phyloP scores from a whole-genome alignment of 192 early-diverging fungal species.

The Cladochytrium replicatum region DNA sequence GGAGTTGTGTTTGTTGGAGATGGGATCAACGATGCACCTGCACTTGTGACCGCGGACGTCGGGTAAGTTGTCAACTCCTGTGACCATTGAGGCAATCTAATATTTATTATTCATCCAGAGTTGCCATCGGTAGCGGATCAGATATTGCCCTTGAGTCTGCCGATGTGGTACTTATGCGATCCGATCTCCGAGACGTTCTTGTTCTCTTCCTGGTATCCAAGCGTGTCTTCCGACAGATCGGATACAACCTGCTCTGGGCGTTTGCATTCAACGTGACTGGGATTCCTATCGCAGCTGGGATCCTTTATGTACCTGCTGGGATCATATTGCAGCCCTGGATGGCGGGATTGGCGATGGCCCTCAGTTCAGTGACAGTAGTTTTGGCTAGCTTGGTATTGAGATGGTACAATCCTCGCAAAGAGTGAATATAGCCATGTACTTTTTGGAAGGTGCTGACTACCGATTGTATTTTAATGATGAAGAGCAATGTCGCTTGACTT shows the following conservation, averaged over 20 bases:
- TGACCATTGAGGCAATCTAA: conserved; percentile 3
- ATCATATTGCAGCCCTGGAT: conserved; percentile 60
- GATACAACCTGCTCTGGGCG: conserved; percentile 83
- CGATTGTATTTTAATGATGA: no score
- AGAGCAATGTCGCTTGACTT: no score
- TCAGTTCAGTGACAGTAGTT: conserved; percentile 76
- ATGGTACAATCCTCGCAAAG: conserved; percentile 32
- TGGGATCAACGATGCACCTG: conserved; percentile 92
- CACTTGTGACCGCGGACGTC: conserved; percentile 80
- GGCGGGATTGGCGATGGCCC: conserved; percentile 86
- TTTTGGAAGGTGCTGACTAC: background rate
- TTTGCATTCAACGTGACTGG: conserved; percentile 78
- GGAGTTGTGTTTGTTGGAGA: conserved; percentile 89
- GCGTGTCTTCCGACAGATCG: conserved; percentile 66
- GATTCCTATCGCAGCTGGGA: conserved; percentile 85
- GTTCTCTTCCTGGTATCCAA: conserved; percentile 66
- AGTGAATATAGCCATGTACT: conserved; percentile 1
- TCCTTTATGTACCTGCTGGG: conserved; percentile 44
- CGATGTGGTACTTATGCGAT: conserved; percentile 68
- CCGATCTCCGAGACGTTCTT: conserved; percentile 67
- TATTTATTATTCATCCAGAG: conserved; percentile 20
- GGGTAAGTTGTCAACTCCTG: conserved; percentile 35
- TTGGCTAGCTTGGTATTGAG: conserved; percentile 63
- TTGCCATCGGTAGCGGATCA: conserved; percentile 81
- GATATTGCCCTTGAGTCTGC: conserved; percentile 88